Percentiles rank a stretch among this genome's conserved stretches.
These are phyloP conservation scores for Cystobasidium pallidum DNA, from an alignment of 1,284 basidiomycete species.

Conservation along the genomic window DNA sequence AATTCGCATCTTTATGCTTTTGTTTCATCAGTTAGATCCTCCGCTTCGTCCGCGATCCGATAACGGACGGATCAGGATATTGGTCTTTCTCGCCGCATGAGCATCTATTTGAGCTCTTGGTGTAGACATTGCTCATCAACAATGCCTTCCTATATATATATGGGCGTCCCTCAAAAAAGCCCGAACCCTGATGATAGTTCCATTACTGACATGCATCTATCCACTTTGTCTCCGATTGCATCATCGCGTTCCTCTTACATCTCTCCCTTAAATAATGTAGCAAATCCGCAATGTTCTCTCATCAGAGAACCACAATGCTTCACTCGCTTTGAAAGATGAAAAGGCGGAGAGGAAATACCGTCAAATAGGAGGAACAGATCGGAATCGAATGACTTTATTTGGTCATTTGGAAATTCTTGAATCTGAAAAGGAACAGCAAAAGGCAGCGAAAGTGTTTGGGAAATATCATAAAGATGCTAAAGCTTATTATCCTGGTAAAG, in stretches of 20 bases:
- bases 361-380: conserved; percentile 33
- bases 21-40: conserved; percentile 1
- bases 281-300: conserved; percentile 32
- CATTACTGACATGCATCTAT: not conserved
- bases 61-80: not conserved
- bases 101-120: no score
- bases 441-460: conserved; percentile 24
- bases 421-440: conserved; percentile 20
- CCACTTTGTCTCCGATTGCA: not conserved
- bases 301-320: conserved; percentile 30
- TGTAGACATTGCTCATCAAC: no score
- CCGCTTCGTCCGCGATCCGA: conserved; percentile 8
- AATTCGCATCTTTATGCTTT: not conserved
- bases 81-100: no score
- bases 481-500: conserved; percentile 43
- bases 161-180: no score
- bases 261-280: not conserved
- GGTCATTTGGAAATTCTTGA: conserved; percentile 27
- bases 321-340: conserved; percentile 36
- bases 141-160: no score
- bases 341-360: conserved; percentile 21
- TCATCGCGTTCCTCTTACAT: no score
- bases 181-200: not conserved
- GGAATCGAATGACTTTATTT: conserved; percentile 32
- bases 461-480: conserved; percentile 34